Evolutionary conservation across 2,329 filamentous ascomycete species (phyloP), one percentile per base, ranked within the genome.

Genomic region (Periconia macrospinosa): DNA sequence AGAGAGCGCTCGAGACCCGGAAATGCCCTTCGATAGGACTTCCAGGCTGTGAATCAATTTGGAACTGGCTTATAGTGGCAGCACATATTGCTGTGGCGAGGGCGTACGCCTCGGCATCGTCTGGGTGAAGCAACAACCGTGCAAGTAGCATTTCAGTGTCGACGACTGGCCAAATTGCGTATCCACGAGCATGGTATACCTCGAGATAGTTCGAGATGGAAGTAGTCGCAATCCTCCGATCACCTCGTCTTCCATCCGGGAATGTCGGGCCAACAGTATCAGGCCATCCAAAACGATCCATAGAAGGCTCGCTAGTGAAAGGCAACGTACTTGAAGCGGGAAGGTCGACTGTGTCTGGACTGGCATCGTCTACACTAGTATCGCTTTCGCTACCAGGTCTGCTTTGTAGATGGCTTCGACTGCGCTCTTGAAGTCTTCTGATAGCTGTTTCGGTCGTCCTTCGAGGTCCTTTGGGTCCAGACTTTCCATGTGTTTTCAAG

Each of bases 11-110:
- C 5, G 69, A 65, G 2, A 72, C 63, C 15, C 68, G 61, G 44
- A 66, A 71, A 48, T 68, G 66, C 7, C 69, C 67, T 45, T 71
- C 69, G 2, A 68, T 59, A 5, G 68, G 68, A 49, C 67, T 71
- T 1, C 63, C 64, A 10, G 63, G 61, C 42, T 71, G 63, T 23
- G 62, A 59, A 42, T 71, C 66, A 45, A 71, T 65, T 6, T 63
- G 70, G 44, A 72, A 72, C 42, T 72, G 69, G 50, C 65, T 70
- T 15, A 72, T 66, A 23, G 70, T 68, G 30, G 69, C 69, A n/a
- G 69, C 68, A 43, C 65, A 70, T 23, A 72, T 65, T 6, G 69
- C 63, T 8, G 64, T 66, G 10, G 69, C 68, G 19, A 72, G 55
- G 17, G 58, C 65, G 41, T 72, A 72, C 5, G 68, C 61, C 53